These are phyloP conservation scores for Trapa bicornis DNA, from an alignment of 345 rosid species.

Conservation along the genomic window DNA sequence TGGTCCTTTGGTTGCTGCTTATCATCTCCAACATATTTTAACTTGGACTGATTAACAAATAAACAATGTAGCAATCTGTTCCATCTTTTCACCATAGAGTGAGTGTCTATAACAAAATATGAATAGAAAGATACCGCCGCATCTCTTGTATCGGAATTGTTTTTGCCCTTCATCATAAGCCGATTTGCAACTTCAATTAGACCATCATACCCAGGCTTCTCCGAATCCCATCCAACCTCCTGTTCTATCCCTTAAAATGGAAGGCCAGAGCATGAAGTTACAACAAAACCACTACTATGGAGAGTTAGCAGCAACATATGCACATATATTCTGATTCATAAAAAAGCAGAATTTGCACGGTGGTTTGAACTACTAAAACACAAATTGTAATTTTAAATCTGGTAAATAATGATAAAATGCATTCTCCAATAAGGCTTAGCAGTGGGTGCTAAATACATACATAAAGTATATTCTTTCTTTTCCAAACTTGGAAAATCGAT, in stretches of 20 bases:
- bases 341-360: not conserved
- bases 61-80: too few relatives aligned
- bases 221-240: constrained; percentile 95
- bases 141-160: constrained; percentile 43
- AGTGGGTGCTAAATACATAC: too few relatives aligned
- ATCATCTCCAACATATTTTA: not conserved
- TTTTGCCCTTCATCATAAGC: constrained; percentile 47
- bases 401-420: not conserved
- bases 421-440: not conserved
- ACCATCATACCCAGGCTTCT: constrained; percentile 74
- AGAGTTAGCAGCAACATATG: not conserved
- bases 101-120: not conserved
- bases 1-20: not conserved
- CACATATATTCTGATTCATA: not conserved
- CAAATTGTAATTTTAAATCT: not conserved
- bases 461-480: too few relatives aligned
- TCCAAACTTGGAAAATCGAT: too few relatives aligned
- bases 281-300: not conserved
- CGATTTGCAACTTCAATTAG: constrained; percentile 62
- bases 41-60: not conserved
- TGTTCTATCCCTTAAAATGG: constrained; percentile 21
- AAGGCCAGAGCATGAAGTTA: not conserved
- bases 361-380: not conserved
- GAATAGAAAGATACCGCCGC: constrained; percentile 41
- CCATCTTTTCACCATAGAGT: not conserved